Conservation (phyloP, 2,329 filamentous ascomycete genomes). For the Periconia macrospinosa region DNA sequence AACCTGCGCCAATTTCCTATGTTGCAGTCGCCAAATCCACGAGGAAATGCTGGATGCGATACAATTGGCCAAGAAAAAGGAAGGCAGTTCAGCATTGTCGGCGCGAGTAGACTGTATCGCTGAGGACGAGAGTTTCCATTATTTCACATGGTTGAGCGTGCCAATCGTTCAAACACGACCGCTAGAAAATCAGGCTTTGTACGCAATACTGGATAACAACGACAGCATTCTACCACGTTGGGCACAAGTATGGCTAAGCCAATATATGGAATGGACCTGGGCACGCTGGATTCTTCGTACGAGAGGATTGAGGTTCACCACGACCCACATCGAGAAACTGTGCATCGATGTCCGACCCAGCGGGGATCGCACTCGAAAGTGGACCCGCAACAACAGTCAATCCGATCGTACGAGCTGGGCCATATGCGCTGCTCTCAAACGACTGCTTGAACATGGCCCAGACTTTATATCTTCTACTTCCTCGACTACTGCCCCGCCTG, state of each 20-base stretch:
- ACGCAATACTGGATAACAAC: conserved; percentile 2
- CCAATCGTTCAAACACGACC: conserved; percentile 28
- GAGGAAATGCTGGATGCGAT: conserved; percentile 31
- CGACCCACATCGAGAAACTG: conserved; percentile 26
- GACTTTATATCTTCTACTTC: conserved; percentile 14
- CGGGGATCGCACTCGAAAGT: conserved; percentile 23
- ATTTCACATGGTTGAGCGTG: conserved; percentile 35
- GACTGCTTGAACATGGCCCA: conserved; percentile 28
- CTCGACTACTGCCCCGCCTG: background rate
- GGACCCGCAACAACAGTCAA: conserved; percentile 16
- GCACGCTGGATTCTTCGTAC: background rate
- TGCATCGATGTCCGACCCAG: conserved; percentile 33
- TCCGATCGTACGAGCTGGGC: conserved; percentile 35
- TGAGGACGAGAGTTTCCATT: conserved; percentile 29
- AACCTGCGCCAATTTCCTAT: conserved; percentile 35
- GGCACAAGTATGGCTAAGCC: conserved; percentile 15
- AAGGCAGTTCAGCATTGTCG: conserved; percentile 6
- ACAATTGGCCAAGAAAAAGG: conserved; percentile 16
- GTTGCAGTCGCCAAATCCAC: conserved; percentile 31
- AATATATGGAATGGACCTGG: conserved; percentile 9
- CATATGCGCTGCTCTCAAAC: conserved; percentile 36
- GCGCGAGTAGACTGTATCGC: conserved; percentile 35
- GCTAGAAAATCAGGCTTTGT: too few species aligned
- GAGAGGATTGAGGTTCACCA: conserved; percentile 1
- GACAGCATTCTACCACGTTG: conserved; percentile 15